phyloP scores from a whole-genome alignment of 2,329 filamentous ascomycete species.

The Geosmithia flava region DNA sequence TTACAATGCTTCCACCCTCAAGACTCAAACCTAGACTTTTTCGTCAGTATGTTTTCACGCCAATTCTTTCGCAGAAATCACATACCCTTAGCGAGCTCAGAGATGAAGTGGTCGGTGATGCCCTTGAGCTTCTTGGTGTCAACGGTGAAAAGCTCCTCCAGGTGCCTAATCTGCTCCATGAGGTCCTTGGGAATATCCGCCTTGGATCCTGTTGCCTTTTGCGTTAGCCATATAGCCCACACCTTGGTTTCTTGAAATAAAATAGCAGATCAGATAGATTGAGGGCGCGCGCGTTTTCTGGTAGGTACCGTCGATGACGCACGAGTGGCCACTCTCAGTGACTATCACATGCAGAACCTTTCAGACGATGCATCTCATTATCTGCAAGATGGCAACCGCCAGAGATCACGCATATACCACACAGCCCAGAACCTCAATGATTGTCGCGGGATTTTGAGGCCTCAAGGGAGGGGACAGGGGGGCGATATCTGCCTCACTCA shows the following conservation, averaged over 20 bases:
- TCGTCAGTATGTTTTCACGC: neutral
- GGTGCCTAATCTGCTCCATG: constrained; percentile 62
- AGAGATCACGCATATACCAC: no score
- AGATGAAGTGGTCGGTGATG: constrained; percentile 81
- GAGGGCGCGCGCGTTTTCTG: neutral
- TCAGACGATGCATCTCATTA: no score
- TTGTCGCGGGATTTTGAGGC: no score
- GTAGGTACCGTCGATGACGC: neutral
- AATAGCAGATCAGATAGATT: neutral
- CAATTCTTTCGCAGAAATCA: neutral
- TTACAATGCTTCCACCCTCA: constrained; percentile 85
- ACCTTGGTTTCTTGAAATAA: constrained; percentile 6
- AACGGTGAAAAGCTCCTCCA: constrained; percentile 78
- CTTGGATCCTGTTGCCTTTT: constrained; percentile 57
- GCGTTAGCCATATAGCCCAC: constrained; percentile 2
- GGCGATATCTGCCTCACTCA: neutral
- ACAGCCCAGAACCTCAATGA: no score
- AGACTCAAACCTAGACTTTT: constrained; percentile 55
- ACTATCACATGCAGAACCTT: no score
- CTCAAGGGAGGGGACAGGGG: no score
- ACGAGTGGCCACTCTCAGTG: no score
- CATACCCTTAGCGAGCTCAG: constrained; percentile 72
- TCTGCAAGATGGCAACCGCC: no score
- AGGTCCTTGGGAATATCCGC: constrained; percentile 82
- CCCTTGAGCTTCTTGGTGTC: constrained; percentile 70